Conservation (phyloP, 495 filamentous ascomycete species). For the Amorphotheca resinae region DNA sequence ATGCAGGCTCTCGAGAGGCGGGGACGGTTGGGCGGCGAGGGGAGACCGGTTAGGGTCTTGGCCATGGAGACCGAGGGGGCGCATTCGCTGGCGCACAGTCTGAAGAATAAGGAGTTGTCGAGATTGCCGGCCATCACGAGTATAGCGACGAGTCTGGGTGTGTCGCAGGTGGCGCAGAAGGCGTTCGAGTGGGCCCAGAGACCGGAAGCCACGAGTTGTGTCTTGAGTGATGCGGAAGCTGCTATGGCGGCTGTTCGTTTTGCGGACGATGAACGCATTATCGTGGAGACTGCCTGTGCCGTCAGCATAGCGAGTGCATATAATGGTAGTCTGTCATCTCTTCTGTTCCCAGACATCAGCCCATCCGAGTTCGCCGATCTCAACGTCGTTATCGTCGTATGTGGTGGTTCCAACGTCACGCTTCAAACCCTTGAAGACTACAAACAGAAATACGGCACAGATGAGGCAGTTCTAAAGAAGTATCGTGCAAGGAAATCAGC, state of each 20-base stretch:
- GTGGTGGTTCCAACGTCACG: conserved; percentile 69
- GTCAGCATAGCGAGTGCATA: conserved; percentile 60
- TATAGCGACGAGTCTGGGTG: conserved; percentile 70
- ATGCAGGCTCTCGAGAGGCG: conserved; percentile 54
- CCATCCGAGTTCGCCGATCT: conserved; percentile 39
- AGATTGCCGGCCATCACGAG: conserved; percentile 66
- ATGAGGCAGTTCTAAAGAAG: conserved; percentile 3
- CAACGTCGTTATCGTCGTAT: conserved; percentile 76
- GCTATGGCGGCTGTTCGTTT: conserved; percentile 62
- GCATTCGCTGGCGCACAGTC: conserved; percentile 49
- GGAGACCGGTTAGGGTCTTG: conserved; percentile 35
- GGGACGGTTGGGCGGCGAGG: conserved; percentile 16
- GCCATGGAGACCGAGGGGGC: conserved; percentile 79
- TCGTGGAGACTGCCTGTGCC: conserved; percentile 77
- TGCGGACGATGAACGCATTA: conserved; percentile 66
- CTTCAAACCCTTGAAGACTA: conserved; percentile 54
- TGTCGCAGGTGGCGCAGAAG: conserved; percentile 54
- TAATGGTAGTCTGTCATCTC: conserved; percentile 47
- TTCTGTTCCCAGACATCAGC: conserved; percentile 44
- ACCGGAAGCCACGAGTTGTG: conserved; percentile 44
- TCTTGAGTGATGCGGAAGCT: conserved; percentile 70
- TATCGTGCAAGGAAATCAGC: neutral
- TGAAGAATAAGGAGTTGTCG: conserved; percentile 47
- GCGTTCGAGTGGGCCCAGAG: conserved; percentile 40
- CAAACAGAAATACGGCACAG: conserved; percentile 37